Evolutionary conservation across 1,284 basidiomycete species (phyloP).

Genomic region (Veloboletus limbatus): DNA sequence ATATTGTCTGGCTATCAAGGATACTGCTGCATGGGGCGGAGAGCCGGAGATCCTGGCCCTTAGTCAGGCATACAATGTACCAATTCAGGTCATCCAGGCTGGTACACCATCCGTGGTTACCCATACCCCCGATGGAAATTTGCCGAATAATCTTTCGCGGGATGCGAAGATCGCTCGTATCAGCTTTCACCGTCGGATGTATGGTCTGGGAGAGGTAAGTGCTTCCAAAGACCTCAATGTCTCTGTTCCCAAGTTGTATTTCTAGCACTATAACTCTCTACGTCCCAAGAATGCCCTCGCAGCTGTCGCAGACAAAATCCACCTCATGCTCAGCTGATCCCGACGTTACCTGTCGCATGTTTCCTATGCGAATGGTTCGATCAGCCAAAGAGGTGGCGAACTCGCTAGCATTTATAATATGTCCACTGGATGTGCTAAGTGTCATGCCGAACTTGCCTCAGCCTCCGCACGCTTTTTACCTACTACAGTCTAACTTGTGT

Average conservation of each 20-base stretch:
- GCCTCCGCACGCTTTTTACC: neutral
- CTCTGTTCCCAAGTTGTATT: conserved; percentile 5
- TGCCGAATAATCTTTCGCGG: conserved; percentile 34
- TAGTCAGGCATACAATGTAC: conserved; percentile 77
- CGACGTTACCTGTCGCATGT: neutral
- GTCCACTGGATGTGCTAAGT: neutral
- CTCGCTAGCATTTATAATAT: neutral
- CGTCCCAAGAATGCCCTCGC: conserved; percentile 50
- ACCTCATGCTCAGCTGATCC: conserved; percentile 35
- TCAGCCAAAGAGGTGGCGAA: neutral
- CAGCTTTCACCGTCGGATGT: conserved; percentile 90
- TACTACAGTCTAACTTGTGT: neutral
- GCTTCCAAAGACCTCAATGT: neutral
- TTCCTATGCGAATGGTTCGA: neutral
- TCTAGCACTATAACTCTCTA: conserved; percentile 85
- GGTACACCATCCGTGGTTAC: conserved; percentile 81
- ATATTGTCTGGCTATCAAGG: conserved; percentile 80
- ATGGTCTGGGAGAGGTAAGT: conserved; percentile 89
- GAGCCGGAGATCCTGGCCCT: conserved; percentile 96
- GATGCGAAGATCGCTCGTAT: conserved; percentile 62
- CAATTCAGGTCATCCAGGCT: conserved; percentile 91
- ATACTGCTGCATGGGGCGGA: conserved; percentile 93
- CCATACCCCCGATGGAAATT: conserved; percentile 55
- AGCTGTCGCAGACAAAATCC: conserved; percentile 42
- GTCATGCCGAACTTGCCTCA: neutral